These are phyloP conservation scores for Torrubiella hemipterigena DNA, from an alignment of 2,329 filamentous ascomycete species.

Conservation along the genomic window DNA sequence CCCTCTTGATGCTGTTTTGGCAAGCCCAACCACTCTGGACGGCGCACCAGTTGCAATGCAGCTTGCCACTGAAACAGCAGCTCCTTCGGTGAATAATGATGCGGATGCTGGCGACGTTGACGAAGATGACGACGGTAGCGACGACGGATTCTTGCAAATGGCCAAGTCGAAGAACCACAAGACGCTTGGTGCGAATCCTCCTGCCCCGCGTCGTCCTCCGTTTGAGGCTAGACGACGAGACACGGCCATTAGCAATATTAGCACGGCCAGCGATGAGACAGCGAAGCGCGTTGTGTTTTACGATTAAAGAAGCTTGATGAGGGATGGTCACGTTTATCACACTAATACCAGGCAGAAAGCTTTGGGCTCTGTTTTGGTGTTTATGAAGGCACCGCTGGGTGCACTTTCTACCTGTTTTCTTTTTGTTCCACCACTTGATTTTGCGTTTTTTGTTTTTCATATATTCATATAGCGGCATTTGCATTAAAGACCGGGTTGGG, in stretches of 20 bases:
- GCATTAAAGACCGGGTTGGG: too few species aligned
- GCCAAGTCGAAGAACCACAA: conserved; percentile 29
- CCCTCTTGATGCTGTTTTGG: conserved; percentile 29
- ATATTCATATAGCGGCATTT: too few species aligned
- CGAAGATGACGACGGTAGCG: conserved; percentile 38
- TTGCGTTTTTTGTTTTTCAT: too few species aligned
- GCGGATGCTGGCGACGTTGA: conserved; percentile 16
- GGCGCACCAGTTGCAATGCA: conserved; percentile 18
- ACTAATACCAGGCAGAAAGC: too few species aligned
- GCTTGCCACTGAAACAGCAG: neutral
- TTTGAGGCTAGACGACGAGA: conserved; percentile 37
- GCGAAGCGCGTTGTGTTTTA: conserved; percentile 42
- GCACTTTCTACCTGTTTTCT: too few species aligned
- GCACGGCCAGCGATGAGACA: conserved; percentile 50
- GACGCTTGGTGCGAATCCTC: conserved; percentile 6
- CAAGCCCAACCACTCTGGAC: conserved; percentile 18
- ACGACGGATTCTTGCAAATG: conserved; percentile 43
- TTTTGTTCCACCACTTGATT: too few species aligned
- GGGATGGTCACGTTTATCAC: too few species aligned
- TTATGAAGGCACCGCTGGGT: too few species aligned
- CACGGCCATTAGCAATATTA: conserved; percentile 49
- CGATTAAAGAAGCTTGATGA: conserved; percentile 20
- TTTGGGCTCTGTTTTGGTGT: too few species aligned
- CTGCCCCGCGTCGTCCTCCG: conserved; percentile 11
- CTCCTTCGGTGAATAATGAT: neutral